Base-by-base conservation (phyloP, 2,329 filamentous ascomycete species). In the Hypoxylon sp. region DNA sequence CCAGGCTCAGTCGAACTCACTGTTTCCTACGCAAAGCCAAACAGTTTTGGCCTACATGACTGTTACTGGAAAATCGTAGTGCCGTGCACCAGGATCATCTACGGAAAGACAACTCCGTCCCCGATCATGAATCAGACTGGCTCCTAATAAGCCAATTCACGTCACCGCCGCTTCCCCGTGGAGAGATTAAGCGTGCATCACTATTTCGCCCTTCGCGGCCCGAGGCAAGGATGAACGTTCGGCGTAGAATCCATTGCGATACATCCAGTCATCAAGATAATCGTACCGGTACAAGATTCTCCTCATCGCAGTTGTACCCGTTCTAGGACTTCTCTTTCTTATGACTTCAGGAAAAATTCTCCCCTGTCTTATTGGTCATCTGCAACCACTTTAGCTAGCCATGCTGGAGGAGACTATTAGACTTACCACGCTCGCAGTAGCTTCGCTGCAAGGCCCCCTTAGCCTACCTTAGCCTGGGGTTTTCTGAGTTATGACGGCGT, bases 1-100 rank as follows among this genome's bases (percentile, higher is more conserved):
- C 50, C 53, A 27, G 21, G 17, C 27, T 67, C 52, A 21, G 32
- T 19, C 44, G 52, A 46, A 60, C 42, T 10, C 29, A 19, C 13
- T 32, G 8, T 24, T 29, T 5, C 2, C 15, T 54, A 55, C 31
- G 47, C 35, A 39, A 50, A 5, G 32, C 21, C 48, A 59, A 57
- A 55, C 39, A 37, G 42, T 48, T 13, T 47, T 10, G 19, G 48
- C n/a, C 6, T 21, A 10, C 10, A 31, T 24, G 37, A 2, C 35
- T 44, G 35, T 29, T 21, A 13, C 29, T 3, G 13, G 21, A 17
- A 47, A 66, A 17, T 31, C n/a, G 5, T 19, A 24, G 11, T 27
- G 8, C n/a, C 48, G 19, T 54, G 11, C 35, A n/a, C 42, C 8
- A 15, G 19, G 17, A 5, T n/a, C 7, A 52, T 29, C 27, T 52